phyloP scores from a whole-genome alignment of 139 green algal species.

The Desmodesmus armatus region DNA sequence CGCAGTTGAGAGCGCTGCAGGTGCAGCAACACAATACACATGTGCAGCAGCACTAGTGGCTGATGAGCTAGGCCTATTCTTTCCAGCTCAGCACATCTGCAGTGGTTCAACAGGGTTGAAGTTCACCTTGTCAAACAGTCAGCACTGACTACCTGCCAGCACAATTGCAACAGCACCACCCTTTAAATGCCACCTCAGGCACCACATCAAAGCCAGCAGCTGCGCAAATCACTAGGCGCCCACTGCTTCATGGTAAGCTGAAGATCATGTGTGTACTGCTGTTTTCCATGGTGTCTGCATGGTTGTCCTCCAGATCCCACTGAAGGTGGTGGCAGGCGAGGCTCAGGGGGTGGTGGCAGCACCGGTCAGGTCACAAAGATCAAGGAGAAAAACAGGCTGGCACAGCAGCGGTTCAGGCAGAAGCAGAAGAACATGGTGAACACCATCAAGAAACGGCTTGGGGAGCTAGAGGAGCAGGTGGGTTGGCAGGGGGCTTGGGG shows the following conservation, averaged over 20 bases:
- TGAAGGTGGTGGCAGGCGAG: neutral
- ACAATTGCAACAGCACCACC: too few relatives aligned
- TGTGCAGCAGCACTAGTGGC: too few relatives aligned
- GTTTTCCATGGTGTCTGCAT: neutral
- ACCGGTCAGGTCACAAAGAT: neutral
- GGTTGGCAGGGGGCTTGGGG: too few relatives aligned
- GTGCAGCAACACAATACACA: too few relatives aligned
- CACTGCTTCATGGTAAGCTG: neutral
- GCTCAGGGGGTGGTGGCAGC: neutral
- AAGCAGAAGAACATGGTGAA: constrained; percentile 44
- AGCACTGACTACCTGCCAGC: too few relatives aligned
- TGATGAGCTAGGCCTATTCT: too few relatives aligned
- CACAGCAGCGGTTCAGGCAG: constrained; percentile 34
- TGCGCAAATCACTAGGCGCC: neutral
- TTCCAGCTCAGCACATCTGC: too few relatives aligned
- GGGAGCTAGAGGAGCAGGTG: constrained; percentile 18
- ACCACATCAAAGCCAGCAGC: neutral
- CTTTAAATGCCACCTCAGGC: too few relatives aligned
- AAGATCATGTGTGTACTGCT: constrained; percentile 16
- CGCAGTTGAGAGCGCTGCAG: too few relatives aligned
- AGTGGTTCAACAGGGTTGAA: too few relatives aligned
- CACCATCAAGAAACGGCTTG: constrained; percentile 5
- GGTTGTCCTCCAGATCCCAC: too few relatives aligned
- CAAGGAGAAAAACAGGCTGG: constrained; percentile 32
- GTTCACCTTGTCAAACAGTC: too few relatives aligned